Percentiles rank a stretch among this genome's conserved stretches.
Evolutionary conservation across 1,284 basidiomycete genomes (phyloP).

Genomic region (Apiotrichum gamsii): DNA sequence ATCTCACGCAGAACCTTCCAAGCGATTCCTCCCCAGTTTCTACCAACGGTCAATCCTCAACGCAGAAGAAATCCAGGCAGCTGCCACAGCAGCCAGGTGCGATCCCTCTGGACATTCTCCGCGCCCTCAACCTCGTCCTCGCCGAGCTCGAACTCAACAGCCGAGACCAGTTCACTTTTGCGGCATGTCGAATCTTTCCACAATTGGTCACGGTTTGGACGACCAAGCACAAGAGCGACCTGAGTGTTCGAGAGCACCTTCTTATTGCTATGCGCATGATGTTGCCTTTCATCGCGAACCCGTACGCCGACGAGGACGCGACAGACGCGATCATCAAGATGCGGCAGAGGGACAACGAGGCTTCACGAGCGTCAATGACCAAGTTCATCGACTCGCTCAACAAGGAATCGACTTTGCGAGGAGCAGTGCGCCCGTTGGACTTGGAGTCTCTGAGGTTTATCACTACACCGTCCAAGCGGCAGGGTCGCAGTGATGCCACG

Average conservation of each 20-base stretch:
- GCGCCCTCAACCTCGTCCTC: constrained; percentile 62
- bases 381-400: not conserved
- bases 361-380: no score
- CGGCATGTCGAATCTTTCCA: constrained; percentile 60
- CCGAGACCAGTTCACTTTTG: constrained; percentile 54
- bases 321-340: constrained; percentile 59
- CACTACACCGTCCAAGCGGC: not conserved
- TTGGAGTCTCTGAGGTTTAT: constrained; percentile 50
- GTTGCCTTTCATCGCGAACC: constrained; percentile 60
- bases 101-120: constrained; percentile 65
- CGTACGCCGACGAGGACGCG: constrained; percentile 23
- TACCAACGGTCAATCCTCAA: no score
- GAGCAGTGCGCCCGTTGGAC: constrained; percentile 55
- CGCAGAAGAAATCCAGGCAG: no score
- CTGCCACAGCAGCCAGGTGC: constrained; percentile 54
- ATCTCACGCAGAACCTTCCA: constrained; percentile 58
- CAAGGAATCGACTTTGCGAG: constrained; percentile 51
- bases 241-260: constrained; percentile 54
- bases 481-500: not conserved
- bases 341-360: constrained; percentile 56
- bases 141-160: constrained; percentile 67
- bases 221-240: constrained; percentile 60
- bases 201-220: constrained; percentile 64
- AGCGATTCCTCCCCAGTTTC: no score
- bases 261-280: constrained; percentile 63